A percentile compares a stretch with the other conserved stretches of the same genome.
Evolutionary conservation across 768 basidiomycete genomes (phyloP).

Genomic region (Collybia sp.): DNA sequence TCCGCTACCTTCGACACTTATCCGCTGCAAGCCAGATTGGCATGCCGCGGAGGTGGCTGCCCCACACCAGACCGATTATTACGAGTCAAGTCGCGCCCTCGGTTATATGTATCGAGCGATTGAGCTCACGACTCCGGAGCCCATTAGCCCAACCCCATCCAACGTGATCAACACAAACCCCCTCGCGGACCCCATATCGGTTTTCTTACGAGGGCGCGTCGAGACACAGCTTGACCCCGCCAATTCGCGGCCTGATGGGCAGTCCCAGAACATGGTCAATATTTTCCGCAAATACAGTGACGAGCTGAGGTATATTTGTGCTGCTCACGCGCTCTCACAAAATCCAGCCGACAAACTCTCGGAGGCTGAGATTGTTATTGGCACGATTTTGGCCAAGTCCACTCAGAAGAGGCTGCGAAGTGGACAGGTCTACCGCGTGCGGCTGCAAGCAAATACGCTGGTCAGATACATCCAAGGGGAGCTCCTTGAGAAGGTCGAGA

Average conservation of each 20-base stretch:
- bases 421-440: slow-evolving; percentile 60
- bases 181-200: slow-evolving; percentile 33
- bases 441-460: slow-evolving; percentile 46
- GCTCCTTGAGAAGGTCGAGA: slow-evolving; percentile 23
- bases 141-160: slow-evolving; percentile 13
- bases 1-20: slow-evolving; percentile 47
- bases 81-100: slow-evolving; percentile 64
- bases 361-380: slow-evolving; percentile 74
- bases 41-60: slow-evolving; percentile 53
- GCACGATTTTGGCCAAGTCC: slow-evolving; percentile 71
- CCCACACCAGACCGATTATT: slow-evolving; percentile 60
- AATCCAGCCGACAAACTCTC: slow-evolving; percentile 47
- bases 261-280: slow-evolving; percentile 21
- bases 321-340: slow-evolving; percentile 61
- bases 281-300: slow-evolving; percentile 52
- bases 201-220: slow-evolving; percentile 24
- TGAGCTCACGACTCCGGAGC: slow-evolving; percentile 32
- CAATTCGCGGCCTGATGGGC: slow-evolving; percentile 16
- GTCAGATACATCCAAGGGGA: slow-evolving; percentile 44
- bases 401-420: slow-evolving; percentile 55
- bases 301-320: slow-evolving; percentile 68
- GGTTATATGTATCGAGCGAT: slow-evolving; percentile 70
- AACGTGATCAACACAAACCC: slow-evolving; percentile 8
- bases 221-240: slow-evolving; percentile 19
- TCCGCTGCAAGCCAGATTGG: slow-evolving; percentile 78